Evolutionary conservation across 768 basidiomycete species (phyloP).

Genomic region (Termitomyces titanicus): DNA sequence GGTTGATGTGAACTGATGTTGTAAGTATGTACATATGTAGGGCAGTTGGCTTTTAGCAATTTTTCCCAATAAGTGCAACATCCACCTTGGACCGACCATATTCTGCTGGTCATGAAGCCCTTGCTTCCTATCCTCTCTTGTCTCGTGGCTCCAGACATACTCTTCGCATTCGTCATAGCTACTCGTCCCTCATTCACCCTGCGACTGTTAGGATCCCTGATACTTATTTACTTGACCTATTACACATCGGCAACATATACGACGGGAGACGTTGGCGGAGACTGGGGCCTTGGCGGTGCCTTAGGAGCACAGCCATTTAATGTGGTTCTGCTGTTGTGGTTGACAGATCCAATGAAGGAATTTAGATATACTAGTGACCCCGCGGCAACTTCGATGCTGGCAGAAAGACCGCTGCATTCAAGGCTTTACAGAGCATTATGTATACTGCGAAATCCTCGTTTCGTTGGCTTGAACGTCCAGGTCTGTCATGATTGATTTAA

Average conservation of each 20-base stretch:
- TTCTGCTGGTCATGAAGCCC: neutral
- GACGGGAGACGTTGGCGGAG: neutral
- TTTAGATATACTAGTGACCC: neutral
- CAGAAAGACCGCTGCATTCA: neutral
- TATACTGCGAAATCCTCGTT: neutral
- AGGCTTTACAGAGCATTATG: neutral
- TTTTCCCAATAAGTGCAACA: too few species aligned
- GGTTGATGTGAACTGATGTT: too few species aligned
- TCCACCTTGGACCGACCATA: too few species aligned
- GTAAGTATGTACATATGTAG: too few species aligned
- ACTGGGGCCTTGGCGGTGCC: neutral
- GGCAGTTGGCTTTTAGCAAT: too few species aligned
- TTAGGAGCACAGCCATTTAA: neutral
- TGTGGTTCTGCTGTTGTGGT: neutral
- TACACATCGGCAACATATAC: neutral
- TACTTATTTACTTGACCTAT: neutral
- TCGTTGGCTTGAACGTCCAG: slow-evolving; percentile 5
- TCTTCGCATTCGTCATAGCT: neutral
- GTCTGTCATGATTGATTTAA: neutral
- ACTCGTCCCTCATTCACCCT: neutral
- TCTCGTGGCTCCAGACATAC: neutral
- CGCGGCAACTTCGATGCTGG: neutral
- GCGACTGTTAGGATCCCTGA: neutral
- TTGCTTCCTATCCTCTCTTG: neutral
- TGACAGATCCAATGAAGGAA: slow-evolving; percentile 1